Evolutionary conservation across 768 basidiomycete genomes (phyloP).

Genomic region (Tulasnella sp.): DNA sequence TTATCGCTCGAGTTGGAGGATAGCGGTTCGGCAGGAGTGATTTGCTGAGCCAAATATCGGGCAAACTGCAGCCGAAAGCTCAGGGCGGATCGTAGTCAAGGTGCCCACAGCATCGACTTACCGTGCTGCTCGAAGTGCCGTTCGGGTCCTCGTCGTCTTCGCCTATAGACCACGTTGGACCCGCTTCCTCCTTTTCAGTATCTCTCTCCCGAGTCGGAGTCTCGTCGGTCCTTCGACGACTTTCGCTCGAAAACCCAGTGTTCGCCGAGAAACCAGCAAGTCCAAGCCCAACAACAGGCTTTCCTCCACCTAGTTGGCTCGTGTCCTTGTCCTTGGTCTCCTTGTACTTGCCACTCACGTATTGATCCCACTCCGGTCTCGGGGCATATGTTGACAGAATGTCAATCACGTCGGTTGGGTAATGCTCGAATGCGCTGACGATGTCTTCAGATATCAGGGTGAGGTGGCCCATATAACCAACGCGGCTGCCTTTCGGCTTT

Average conservation of each 20-base stretch:
- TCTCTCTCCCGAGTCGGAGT: slow-evolving; percentile 25
- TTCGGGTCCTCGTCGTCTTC: neutral
- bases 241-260: slow-evolving; percentile 18
- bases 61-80: slow-evolving; percentile 63
- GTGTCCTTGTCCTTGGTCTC: slow-evolving; percentile 79
- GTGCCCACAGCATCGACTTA: neutral
- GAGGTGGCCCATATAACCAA: slow-evolving; percentile 96
- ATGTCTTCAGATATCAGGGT: slow-evolving; percentile 93
- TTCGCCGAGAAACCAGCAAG: slow-evolving; percentile 22
- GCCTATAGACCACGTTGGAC: neutral
- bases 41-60: slow-evolving; percentile 63
- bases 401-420: slow-evolving; percentile 64
- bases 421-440: slow-evolving; percentile 76
- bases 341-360: slow-evolving; percentile 71
- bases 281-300: slow-evolving; percentile 40
- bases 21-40: slow-evolving; percentile 44
- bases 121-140: neutral
- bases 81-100: slow-evolving; percentile 31
- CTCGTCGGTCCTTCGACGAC: slow-evolving; percentile 60
- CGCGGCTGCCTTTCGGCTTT: slow-evolving; percentile 63
- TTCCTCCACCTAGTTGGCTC: slow-evolving; percentile 74
- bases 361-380: slow-evolving; percentile 77
- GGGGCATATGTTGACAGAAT: slow-evolving; percentile 58
- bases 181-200: slow-evolving; percentile 17
- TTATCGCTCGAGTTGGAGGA: slow-evolving; percentile 39